These are phyloP conservation scores for Clonostachys rosea DNA, from an alignment of 2,329 filamentous ascomycete genomes.

Conservation along the genomic window DNA sequence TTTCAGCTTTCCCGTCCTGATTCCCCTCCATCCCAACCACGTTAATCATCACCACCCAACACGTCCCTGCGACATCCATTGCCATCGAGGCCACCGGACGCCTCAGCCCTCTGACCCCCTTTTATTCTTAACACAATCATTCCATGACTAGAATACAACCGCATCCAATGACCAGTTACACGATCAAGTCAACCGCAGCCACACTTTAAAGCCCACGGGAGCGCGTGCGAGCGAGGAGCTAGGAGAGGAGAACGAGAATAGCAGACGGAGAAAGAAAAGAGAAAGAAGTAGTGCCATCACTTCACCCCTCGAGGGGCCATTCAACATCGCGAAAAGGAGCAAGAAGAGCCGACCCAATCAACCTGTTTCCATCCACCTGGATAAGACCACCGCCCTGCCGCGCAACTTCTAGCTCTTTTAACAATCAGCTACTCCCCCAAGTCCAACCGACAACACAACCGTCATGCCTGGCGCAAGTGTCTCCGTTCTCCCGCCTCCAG, in stretches of 20 bases:
- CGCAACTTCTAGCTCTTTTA: too few relatives aligned
- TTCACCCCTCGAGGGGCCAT: slow-evolving; percentile 1
- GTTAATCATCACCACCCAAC: slow-evolving; percentile 3
- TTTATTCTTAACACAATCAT: slow-evolving; percentile 28
- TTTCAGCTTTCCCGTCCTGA: slow-evolving; percentile 2
- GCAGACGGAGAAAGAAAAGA: slow-evolving; percentile 5
- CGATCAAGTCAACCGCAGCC: slow-evolving; percentile 48
- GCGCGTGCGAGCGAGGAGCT: slow-evolving; percentile 54
- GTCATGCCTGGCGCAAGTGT: slow-evolving; percentile 69
- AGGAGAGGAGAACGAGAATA: slow-evolving; percentile 30
- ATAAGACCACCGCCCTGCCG: neutral
- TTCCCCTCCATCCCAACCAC: slow-evolving; percentile 4
- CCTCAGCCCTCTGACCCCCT: slow-evolving; percentile 13
- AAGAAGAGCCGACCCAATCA: too few relatives aligned
- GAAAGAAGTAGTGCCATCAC: neutral
- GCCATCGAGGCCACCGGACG: slow-evolving; percentile 18
- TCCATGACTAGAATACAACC: slow-evolving; percentile 34
- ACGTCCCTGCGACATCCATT: neutral
- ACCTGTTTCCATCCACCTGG: neutral
- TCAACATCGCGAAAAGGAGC: neutral
- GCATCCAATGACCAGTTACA: slow-evolving; percentile 48
- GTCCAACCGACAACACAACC: slow-evolving; percentile 25
- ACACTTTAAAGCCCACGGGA: slow-evolving; percentile 71
- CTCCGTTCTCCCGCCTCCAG: slow-evolving; percentile 58
- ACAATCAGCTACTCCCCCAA: slow-evolving; percentile 1